A percentile compares a stretch with the other conserved stretches of the same genome.
Conservation (phyloP, 768 basidiomycete species). For the Pleurotus eryngii region DNA sequence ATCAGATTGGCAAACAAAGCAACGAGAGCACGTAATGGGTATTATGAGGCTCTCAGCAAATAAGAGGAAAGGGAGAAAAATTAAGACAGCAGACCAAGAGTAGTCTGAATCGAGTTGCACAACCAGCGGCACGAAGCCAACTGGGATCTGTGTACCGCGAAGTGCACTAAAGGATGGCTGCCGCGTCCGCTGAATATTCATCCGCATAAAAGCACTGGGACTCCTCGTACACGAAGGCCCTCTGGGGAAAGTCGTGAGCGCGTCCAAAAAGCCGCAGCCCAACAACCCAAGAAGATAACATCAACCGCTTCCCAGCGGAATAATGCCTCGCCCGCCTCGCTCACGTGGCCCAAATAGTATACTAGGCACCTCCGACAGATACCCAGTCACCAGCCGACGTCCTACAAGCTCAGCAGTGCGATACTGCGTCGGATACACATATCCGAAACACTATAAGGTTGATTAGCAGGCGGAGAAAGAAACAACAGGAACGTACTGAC, state of each 20-base stretch:
- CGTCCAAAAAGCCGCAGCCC: neutral
- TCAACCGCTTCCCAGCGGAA: neutral
- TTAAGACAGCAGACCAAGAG: slow-evolving; percentile 54
- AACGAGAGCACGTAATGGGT: no score
- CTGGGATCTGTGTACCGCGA: slow-evolving; percentile 46
- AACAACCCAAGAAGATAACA: neutral
- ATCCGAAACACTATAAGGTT: no score
- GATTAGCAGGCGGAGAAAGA: no score
- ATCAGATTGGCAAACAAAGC: no score
- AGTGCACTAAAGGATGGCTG: slow-evolving; percentile 60
- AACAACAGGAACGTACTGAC: no score
- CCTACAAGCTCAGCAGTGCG: neutral
- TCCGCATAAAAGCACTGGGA: neutral
- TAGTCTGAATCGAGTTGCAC: slow-evolving; percentile 71
- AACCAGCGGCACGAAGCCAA: slow-evolving; percentile 13
- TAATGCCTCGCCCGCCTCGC: neutral
- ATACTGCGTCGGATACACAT: no score
- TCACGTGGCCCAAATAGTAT: neutral
- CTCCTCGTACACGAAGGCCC: neutral
- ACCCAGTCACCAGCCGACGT: neutral
- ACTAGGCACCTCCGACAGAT: neutral
- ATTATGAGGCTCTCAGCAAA: slow-evolving; percentile 2
- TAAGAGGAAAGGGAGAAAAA: slow-evolving; percentile 21
- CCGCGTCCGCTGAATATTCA: neutral
- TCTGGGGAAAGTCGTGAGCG: neutral